phyloP scores from a whole-genome alignment of 208 protist genomes.

The Dictyostelium gargantuum region DNA sequence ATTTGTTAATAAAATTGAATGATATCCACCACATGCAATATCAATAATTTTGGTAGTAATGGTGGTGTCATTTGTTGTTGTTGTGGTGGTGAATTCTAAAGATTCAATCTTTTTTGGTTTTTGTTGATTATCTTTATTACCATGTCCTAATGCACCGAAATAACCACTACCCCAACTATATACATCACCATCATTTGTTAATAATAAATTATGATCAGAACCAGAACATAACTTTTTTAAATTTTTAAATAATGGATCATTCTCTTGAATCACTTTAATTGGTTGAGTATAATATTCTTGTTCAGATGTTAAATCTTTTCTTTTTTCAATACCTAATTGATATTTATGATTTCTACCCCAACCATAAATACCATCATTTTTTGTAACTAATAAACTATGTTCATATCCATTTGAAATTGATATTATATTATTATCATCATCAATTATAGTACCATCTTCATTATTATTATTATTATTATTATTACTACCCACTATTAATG shows the following conservation, averaged over 20 bases:
- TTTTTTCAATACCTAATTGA: background rate
- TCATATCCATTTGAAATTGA: background rate
- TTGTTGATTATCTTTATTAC: background rate
- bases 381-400: background rate
- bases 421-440: background rate
- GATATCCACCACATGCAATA: background rate
- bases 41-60: background rate
- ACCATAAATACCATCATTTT: background rate
- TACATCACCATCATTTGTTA: background rate
- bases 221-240: background rate
- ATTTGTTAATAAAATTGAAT: background rate
- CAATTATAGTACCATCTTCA: background rate
- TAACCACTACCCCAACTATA: conserved; percentile 19
- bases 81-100: background rate
- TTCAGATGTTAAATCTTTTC: background rate
- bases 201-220: conserved; percentile 9
- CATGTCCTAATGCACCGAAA: background rate
- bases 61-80: no score
- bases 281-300: background rate
- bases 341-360: background rate
- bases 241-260: background rate
- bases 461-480: no score
- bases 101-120: background rate
- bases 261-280: background rate
- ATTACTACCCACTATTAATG: no score